Base-by-base conservation (phyloP, 345 rosid genomes). In the Eucalyptus dawsonii region DNA sequence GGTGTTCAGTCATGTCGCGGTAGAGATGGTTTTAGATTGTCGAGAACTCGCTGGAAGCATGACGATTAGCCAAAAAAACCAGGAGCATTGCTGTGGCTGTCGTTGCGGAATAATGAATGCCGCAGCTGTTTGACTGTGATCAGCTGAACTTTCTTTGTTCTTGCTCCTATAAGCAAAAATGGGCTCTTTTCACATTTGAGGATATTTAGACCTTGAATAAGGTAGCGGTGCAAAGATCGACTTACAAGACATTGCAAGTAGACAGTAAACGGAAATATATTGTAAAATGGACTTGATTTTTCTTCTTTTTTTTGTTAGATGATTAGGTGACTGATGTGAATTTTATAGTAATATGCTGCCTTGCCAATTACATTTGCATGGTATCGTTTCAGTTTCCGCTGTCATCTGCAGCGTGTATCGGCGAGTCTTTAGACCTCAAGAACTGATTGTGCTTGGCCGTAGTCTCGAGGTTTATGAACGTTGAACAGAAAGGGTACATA, bases 1-100 rank as follows among this genome's bases (percentile, higher is more conserved):
- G 76, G 76, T 65, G 40, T 14, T 65, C 76, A 65, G 76, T 0
- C 0, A n/a, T 0, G 21, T 65, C 37, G 6, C 9, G 5, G 0
- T 2, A 14, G 72, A 65, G 72, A 29, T n/a, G 72, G 72, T n/a
- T n/a, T 65, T n/a, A n/a, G 37, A 65, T 65, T 14, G 72, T 65
- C 31, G 0, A 29, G 72, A 65, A 29, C 17, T 1, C 3, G 0
- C 37, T 29, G 11, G 76, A 65, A 65, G 11, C 21, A 7, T n/a
- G 37, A n/a, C 1, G 3, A n/a, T 7, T 65, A 13, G 37, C 11
- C 0, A 13, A n/a, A n/a, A 65, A n/a, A 65, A 29, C 76, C 37
- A 4, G 76, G 37, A 65, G 76, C 21, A 4, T n/a, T 14, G 76
- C 76, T 4, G 76, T 14, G 21, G 6, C 76, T 13, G 34, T 65